phyloP scores from a whole-genome alignment of 495 filamentous ascomycete genomes.

The Rusavskia elegans region DNA sequence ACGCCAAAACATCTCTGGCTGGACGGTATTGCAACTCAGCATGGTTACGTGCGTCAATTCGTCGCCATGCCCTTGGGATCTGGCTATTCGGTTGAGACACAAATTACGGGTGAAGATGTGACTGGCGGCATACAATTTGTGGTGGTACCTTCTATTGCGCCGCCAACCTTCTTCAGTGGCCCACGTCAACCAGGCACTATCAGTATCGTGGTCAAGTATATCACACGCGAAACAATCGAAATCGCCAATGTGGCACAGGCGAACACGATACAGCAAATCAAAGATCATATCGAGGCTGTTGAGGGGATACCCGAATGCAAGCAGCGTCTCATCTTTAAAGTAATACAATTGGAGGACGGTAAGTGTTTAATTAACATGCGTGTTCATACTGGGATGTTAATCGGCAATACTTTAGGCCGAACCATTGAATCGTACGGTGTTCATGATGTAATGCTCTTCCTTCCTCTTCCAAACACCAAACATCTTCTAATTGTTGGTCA shows the following conservation, averaged over 20 bases:
- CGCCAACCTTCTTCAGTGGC: not conserved
- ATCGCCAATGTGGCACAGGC: not conserved
- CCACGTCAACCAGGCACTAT: not conserved
- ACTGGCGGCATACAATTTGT: constrained; percentile 31
- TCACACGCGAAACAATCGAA: constrained; percentile 13
- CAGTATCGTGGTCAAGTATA: constrained; percentile 13
- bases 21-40: constrained; percentile 24
- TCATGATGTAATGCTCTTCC: not conserved
- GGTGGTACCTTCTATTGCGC: constrained; percentile 17
- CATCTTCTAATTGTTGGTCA: not conserved
- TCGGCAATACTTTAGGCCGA: too few relatives aligned
- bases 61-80: constrained; percentile 16
- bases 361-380: too few relatives aligned
- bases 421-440: not conserved
- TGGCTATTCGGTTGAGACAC: constrained; percentile 32
- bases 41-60: constrained; percentile 14
- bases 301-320: constrained; percentile 14
- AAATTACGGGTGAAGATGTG: constrained; percentile 27
- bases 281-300: constrained; percentile 10
- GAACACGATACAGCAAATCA: constrained; percentile 15
- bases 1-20: constrained; percentile 29
- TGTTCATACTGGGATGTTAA: too few relatives aligned
- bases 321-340: constrained; percentile 14
- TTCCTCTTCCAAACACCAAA: not conserved
- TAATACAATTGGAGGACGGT: too few relatives aligned